Evolutionary conservation across 257 asterid species (phyloP).

Genomic region (Coffea canephora): DNA sequence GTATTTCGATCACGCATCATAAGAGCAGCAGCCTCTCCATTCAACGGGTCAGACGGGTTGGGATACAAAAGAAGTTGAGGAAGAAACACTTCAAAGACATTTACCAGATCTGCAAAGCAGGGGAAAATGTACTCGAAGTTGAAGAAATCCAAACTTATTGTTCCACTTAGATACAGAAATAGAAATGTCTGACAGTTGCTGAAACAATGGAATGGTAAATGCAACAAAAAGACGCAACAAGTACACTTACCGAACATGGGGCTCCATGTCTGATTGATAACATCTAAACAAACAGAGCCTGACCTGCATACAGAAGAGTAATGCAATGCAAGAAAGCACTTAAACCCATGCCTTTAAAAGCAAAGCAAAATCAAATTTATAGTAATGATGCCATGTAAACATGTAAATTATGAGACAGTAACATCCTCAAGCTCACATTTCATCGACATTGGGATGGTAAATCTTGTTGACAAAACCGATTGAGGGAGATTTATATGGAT

Average conservation of each 20-base stretch:
- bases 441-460: constrained; percentile 95
- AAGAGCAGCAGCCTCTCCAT: constrained; percentile 90
- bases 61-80: constrained; percentile 95
- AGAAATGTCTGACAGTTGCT: background rate
- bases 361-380: background rate
- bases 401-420: background rate
- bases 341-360: background rate
- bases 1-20: constrained; percentile 79
- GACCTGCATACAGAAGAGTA: constrained; percentile 51
- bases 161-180: background rate
- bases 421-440: constrained; percentile 55
- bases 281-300: constrained; percentile 91
- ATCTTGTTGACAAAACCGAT: constrained; percentile 84
- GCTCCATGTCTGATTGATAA: constrained; percentile 93
- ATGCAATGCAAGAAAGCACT: background rate
- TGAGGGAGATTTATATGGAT: constrained; percentile 90
- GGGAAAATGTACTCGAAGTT: background rate
- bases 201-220: background rate
- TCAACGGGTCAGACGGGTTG: constrained; percentile 85
- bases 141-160: constrained; percentile 2
- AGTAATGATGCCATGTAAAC: background rate
- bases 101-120: constrained; percentile 65
- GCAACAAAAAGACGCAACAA: background rate
- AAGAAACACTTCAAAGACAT: constrained; percentile 90
- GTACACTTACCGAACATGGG: constrained; percentile 78